Evolutionary conservation across 1,284 basidiomycete genomes (phyloP).

Genomic region (Moesziomyces sp.): DNA sequence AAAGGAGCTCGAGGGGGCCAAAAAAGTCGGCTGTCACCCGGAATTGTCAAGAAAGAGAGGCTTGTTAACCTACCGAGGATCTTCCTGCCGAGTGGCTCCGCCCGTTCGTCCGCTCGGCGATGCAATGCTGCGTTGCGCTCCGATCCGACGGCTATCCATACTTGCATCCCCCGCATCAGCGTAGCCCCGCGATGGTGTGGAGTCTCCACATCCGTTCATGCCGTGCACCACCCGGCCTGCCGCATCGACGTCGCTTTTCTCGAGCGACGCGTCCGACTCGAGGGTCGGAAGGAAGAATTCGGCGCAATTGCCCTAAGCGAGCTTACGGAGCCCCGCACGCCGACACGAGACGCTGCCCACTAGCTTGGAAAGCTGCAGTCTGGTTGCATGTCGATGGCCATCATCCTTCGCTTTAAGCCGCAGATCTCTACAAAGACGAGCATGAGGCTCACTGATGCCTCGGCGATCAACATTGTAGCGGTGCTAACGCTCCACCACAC

Average conservation of each 20-base stretch:
- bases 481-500: too few relatives aligned
- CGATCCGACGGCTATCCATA: constrained; percentile 4
- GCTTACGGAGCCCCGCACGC: not conserved
- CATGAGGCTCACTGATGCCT: not conserved
- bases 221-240: too few relatives aligned
- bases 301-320: not conserved
- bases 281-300: not conserved
- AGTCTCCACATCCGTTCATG: not conserved
- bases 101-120: not conserved
- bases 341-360: not conserved
- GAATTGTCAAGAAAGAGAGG: not conserved
- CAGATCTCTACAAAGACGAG: not conserved
- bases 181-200: too few relatives aligned
- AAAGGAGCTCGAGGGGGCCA: not conserved
- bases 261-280: not conserved
- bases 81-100: constrained; percentile 3
- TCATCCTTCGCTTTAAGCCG: not conserved
- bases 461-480: not conserved
- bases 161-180: not conserved
- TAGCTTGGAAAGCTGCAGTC: not conserved
- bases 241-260: not conserved
- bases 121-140: not conserved
- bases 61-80: constrained; percentile 19
- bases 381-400: not conserved
- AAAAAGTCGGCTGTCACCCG: not conserved